Evolutionary conservation across 2,329 filamentous ascomycete genomes (phyloP).

Genomic region (Bipolaris zeicola): DNA sequence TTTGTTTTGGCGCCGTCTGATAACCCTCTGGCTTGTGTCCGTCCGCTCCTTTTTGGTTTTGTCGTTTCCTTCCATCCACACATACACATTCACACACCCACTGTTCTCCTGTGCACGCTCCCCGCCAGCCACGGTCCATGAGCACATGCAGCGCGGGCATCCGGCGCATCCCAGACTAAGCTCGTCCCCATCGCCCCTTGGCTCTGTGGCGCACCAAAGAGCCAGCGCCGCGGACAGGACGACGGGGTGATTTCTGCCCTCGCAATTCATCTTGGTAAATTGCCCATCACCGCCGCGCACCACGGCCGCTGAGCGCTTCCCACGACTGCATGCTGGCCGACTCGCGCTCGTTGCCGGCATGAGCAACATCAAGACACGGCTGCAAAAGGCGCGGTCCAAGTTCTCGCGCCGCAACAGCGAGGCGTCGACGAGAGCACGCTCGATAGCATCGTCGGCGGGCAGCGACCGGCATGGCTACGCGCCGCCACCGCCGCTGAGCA

Average conservation of each 20-base stretch:
- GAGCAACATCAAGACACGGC: conserved; percentile 44
- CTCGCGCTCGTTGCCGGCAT: conserved; percentile 34
- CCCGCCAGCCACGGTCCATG: conserved; percentile 5
- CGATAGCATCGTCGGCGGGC: conserved; percentile 32
- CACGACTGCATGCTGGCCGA: conserved; percentile 25
- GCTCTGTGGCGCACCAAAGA: not conserved
- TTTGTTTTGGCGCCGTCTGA: conserved; percentile 10
- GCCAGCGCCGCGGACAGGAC: not conserved
- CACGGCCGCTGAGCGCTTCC: conserved; percentile 6
- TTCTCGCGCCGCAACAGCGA: conserved; percentile 37
- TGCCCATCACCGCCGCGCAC: not conserved
- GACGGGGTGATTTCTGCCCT: not conserved
- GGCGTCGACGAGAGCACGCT: conserved; percentile 32
- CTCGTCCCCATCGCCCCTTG: not conserved
- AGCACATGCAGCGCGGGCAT: conserved; percentile 1
- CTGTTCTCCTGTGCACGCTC: not conserved
- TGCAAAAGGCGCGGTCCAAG: conserved; percentile 39
- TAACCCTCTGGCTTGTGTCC: not conserved
- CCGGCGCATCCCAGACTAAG: not conserved
- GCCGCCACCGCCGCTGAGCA: conserved; percentile 11
- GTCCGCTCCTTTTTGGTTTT: conserved; percentile 6
- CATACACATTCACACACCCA: not conserved
- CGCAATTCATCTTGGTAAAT: not conserved
- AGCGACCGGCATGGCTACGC: conserved; percentile 27
- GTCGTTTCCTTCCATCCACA: not conserved